phyloP scores from a whole-genome alignment of 495 filamentous ascomycete species.

The Annulohypoxylon moriforme region DNA sequence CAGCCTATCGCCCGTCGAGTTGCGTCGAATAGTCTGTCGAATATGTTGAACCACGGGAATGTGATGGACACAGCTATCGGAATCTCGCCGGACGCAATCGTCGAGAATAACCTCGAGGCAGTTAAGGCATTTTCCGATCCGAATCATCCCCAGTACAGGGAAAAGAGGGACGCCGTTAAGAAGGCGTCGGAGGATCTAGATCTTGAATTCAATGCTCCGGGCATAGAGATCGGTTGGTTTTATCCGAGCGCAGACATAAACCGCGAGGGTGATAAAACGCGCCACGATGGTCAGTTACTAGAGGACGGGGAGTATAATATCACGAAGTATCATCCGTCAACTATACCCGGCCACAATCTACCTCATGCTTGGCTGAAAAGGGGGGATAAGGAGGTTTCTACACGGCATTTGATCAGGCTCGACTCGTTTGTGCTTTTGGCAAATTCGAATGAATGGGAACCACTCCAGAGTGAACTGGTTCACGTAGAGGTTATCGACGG shows the following conservation, averaged over 20 bases:
- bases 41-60: conserved; percentile 10
- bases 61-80: conserved; percentile 11
- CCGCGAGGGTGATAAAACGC: conserved; percentile 4
- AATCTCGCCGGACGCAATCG: conserved; percentile 4
- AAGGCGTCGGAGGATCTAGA: conserved; percentile 4
- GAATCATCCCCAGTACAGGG: neutral
- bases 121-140: neutral
- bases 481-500: conserved; percentile 4
- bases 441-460: neutral
- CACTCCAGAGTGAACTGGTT: neutral
- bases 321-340: conserved; percentile 7
- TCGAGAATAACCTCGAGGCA: conserved; percentile 4
- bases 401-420: neutral
- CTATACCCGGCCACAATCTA: conserved; percentile 8
- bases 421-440: conserved; percentile 11
- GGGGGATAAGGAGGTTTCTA: conserved; percentile 2
- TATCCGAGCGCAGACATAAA: conserved; percentile 11
- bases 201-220: conserved; percentile 6
- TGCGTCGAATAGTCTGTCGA: conserved; percentile 1
- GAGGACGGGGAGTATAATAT: conserved; percentile 1
- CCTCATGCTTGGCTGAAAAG: conserved; percentile 8
- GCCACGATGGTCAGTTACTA: conserved; percentile 4
- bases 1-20: conserved; percentile 12
- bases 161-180: conserved; percentile 7
- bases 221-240: conserved; percentile 14